Base-by-base conservation (phyloP, 805 yeast species). In the Tetrapisispora taiwanensis region DNA sequence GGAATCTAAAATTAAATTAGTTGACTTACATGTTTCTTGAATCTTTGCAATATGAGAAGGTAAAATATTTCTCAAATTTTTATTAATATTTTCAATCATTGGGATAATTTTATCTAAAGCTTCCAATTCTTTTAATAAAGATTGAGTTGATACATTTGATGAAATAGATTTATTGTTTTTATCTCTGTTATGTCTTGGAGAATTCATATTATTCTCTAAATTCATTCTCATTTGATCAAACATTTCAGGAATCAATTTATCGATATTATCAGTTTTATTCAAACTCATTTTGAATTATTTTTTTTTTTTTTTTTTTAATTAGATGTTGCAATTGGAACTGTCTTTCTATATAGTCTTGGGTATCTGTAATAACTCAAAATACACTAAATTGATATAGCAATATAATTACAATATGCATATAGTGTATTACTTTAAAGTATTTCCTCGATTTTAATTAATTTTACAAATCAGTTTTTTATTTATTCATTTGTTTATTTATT, bases 1-100 rank as follows among this genome's bases (percentile, higher is more conserved):
- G 19, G 76, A 69, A 45, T 75, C 79, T 20, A 80, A 59, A 22
- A 80, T 62, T 22, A 66, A 65, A 44, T 74, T 69, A 0, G 80
- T 71, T 27, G 71, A 69, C 33, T 67, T 69, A 36, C 77, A 68
- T 4, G 78, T 69, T 18, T 60, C 63, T 44, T 69, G 49, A 30
- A 63, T 67, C 26, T 60, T 55, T 18, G 51, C 47, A 13, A 75
- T 42, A 44, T 62, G 56, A 20, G 49, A 49, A 2, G 59, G 60
- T 9, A 56, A 42, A 7, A 53, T 46, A 15, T 38, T 39, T 22
- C 40, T 48, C 10, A 62, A 38, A 10, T 52, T 51, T 6, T 44
- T 33, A 34, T 58, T 50, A 13, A 62, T 48, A 14, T 53, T 50
- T 26, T 56, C 55, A 8, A 62, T 50, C 51, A 56, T 54, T 3